Percentiles rank a stretch among this genome's conserved stretches.
Conservation (phyloP, 371 early-diverging fungal species). For the Mortierella sp. region DNA sequence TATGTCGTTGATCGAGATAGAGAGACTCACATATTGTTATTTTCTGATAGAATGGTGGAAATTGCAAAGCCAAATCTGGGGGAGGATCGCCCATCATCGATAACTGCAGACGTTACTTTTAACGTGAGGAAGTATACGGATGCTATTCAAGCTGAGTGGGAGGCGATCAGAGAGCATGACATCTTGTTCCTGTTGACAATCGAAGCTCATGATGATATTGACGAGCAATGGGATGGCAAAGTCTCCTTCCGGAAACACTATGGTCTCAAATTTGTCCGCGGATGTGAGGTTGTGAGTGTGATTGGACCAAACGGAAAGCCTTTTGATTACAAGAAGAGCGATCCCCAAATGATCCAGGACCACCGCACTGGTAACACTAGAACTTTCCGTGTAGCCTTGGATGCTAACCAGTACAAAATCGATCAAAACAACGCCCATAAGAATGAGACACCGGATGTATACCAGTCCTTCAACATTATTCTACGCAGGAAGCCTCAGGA, state of each 20-base stretch:
- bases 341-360: constrained; percentile 58
- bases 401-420: constrained; percentile 87
- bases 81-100: constrained; percentile 76
- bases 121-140: constrained; percentile 75
- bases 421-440: constrained; percentile 47
- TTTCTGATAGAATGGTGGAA: constrained; percentile 67
- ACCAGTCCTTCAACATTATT: constrained; percentile 89
- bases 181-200: constrained; percentile 84
- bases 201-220: constrained; percentile 69
- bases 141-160: constrained; percentile 89
- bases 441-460: constrained; percentile 67
- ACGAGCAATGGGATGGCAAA: constrained; percentile 60
- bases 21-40: background rate
- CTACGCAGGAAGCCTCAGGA: constrained; percentile 87
- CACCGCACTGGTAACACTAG: constrained; percentile 64
- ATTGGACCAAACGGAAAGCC: constrained; percentile 82
- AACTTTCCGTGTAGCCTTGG: constrained; percentile 84
- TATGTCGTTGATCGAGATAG: too few relatives aligned
- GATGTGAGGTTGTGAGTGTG: constrained; percentile 86
- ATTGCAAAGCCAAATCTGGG: constrained; percentile 85
- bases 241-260: constrained; percentile 71
- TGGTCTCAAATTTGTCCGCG: constrained; percentile 86
- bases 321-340: constrained; percentile 69
- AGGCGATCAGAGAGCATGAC: constrained; percentile 84
- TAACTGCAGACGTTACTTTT: constrained; percentile 81